Conservation (phyloP, 2,329 filamentous ascomycete genomes). For the Akanthomyces uredinophilus region DNA sequence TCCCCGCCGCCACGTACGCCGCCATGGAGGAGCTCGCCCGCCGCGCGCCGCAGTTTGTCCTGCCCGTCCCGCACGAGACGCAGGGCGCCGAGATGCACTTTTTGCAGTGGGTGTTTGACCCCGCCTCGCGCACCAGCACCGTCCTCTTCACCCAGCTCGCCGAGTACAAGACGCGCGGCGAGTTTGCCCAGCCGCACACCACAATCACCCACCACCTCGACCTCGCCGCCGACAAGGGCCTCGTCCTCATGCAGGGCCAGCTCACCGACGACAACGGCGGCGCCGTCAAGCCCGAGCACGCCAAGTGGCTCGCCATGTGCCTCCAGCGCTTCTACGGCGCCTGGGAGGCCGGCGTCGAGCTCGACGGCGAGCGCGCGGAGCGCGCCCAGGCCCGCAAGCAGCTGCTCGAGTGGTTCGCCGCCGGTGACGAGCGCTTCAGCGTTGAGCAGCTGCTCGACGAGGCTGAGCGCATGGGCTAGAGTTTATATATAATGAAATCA, state of each 20-base stretch:
- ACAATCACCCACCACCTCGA: conserved; percentile 90
- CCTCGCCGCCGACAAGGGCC: conserved; percentile 63
- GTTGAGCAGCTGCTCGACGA: conserved; percentile 84
- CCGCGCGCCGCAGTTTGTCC: conserved; percentile 78
- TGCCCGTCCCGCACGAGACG: conserved; percentile 68
- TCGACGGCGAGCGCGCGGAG: conserved; percentile 41
- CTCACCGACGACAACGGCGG: conserved; percentile 75
- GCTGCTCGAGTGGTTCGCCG: conserved; percentile 76
- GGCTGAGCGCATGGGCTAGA: conserved; percentile 68
- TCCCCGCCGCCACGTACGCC: conserved; percentile 68
- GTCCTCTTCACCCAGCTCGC: conserved; percentile 92
- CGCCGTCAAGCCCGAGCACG: conserved; percentile 73
- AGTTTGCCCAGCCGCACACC: conserved; percentile 88
- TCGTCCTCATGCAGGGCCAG: conserved; percentile 82
- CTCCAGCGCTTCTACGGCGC: conserved; percentile 89
- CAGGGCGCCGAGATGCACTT: conserved; percentile 89
- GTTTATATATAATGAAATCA: neutral
- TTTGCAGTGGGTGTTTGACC: conserved; percentile 90
- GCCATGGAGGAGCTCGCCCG: conserved; percentile 68
- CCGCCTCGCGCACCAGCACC: conserved; percentile 56
- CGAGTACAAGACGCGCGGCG: conserved; percentile 85
- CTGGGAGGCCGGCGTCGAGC: conserved; percentile 42
- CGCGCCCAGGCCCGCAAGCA: conserved; percentile 59
- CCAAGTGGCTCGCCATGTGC: conserved; percentile 86
- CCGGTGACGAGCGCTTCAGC: conserved; percentile 72